These are phyloP conservation scores for Stemphylium lycopersici DNA, from an alignment of 2,329 filamentous ascomycete genomes.

Conservation along the genomic window DNA sequence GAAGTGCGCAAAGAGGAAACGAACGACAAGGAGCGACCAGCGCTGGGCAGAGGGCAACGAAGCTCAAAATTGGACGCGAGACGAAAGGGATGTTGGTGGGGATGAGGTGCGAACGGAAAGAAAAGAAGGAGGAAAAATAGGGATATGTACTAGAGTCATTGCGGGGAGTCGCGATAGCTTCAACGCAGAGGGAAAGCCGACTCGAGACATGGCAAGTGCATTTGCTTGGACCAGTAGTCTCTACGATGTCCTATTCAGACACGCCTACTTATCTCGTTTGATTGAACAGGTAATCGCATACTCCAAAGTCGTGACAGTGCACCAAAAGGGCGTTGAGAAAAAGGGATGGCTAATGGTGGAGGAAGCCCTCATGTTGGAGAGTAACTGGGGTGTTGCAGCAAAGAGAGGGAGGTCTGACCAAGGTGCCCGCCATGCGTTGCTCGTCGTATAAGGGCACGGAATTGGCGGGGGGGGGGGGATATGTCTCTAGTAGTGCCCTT, in stretches of 20 bases:
- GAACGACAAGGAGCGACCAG: constrained; percentile 10
- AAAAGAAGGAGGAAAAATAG: neutral
- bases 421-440: neutral
- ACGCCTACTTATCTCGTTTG: too few relatives aligned
- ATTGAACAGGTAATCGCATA: too few relatives aligned
- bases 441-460: too few relatives aligned
- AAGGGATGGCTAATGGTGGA: neutral
- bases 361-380: neutral
- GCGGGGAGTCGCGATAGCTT: neutral
- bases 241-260: too few relatives aligned
- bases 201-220: too few relatives aligned
- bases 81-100: neutral
- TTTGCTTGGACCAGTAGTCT: too few relatives aligned
- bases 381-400: neutral
- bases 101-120: neutral
- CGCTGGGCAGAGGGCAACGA: neutral
- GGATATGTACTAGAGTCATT: too few relatives aligned
- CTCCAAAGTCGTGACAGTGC: too few relatives aligned
- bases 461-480: too few relatives aligned
- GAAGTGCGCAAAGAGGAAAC: neutral
- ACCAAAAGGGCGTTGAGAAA: neutral
- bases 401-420: neutral
- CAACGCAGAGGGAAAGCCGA: neutral
- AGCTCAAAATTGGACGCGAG: neutral
- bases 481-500: too few relatives aligned